phyloP scores from a whole-genome alignment of 1,139 yeast genomes.

The Yamadazyma dushanensis region DNA sequence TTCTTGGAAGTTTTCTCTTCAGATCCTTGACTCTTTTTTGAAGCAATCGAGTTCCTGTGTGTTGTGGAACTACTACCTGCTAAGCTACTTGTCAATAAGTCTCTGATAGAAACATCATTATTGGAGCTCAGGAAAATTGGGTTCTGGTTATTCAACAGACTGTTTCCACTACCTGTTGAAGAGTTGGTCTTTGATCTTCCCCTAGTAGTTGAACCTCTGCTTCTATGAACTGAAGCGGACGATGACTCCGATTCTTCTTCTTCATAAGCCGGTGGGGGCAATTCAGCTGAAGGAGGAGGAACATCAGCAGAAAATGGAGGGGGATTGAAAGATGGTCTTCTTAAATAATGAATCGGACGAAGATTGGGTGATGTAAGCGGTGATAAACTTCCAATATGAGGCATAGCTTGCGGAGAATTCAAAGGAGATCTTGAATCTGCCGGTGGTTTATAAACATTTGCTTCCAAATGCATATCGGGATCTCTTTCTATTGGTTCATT shows the following conservation, averaged over 20 bases:
- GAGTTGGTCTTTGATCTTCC: slow-evolving; percentile 12
- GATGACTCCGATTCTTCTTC: slow-evolving; percentile 15
- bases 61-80: neutral
- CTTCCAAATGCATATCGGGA: slow-evolving; percentile 47
- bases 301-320: slow-evolving; percentile 42
- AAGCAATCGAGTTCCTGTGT: slow-evolving; percentile 13
- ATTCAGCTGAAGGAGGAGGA: slow-evolving; percentile 26
- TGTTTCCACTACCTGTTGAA: slow-evolving; percentile 3
- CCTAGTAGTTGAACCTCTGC: too few relatives aligned
- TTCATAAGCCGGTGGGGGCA: slow-evolving; percentile 43
- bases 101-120: slow-evolving; percentile 22
- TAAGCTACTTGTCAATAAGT: slow-evolving; percentile 19
- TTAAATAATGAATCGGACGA: slow-evolving; percentile 36
- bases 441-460: slow-evolving; percentile 66
- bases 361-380: slow-evolving; percentile 37
- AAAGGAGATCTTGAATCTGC: slow-evolving; percentile 29
- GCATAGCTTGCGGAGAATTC: slow-evolving; percentile 60
- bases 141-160: slow-evolving; percentile 1
- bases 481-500: slow-evolving; percentile 45
- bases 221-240: too few relatives aligned
- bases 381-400: slow-evolving; percentile 43
- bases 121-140: neutral
- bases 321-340: slow-evolving; percentile 42
- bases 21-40: slow-evolving; percentile 17
- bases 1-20: slow-evolving; percentile 12